Percentiles rank a stretch among this genome's conserved stretches.
Conservation (phyloP, 2,329 filamentous ascomycete species). For the Tolypocladium ophioglossoides region DNA sequence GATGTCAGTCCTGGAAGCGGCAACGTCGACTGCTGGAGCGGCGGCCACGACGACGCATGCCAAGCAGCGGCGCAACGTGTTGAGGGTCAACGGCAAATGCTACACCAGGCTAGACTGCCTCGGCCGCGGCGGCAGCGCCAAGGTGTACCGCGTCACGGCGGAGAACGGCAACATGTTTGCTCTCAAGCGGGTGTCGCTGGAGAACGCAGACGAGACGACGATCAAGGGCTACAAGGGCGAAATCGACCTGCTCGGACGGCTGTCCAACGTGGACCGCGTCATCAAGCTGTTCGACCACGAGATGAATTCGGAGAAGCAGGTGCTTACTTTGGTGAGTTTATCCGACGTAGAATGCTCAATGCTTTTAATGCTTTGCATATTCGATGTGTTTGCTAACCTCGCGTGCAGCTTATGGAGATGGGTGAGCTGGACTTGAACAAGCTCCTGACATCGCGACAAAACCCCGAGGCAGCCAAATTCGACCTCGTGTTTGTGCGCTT, state of each 20-base stretch:
- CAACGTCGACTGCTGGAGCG: constrained; percentile 73
- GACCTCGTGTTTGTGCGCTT: constrained; percentile 90
- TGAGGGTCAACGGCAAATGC: constrained; percentile 81
- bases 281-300: constrained; percentile 88
- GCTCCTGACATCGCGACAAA: constrained; percentile 64
- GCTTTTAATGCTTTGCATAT: too few relatives aligned
- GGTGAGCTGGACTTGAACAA: constrained; percentile 89
- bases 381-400: background rate
- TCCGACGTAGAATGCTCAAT: too few relatives aligned
- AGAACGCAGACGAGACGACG: constrained; percentile 75
- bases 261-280: constrained; percentile 79
- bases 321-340: constrained; percentile 65
- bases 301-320: constrained; percentile 83
- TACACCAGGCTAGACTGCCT: constrained; percentile 87
- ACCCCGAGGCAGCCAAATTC: constrained; percentile 62
- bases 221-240: constrained; percentile 88
- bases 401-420: constrained; percentile 78
- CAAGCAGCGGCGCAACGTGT: constrained; percentile 68
- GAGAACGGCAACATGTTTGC: constrained; percentile 96
- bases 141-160: constrained; percentile 92
- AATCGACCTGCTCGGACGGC: constrained; percentile 77
- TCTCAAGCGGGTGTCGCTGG: constrained; percentile 82
- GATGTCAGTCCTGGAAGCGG: constrained; percentile 91
- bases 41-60: constrained; percentile 64
- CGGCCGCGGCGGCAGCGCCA: constrained; percentile 83